Base-by-base conservation (phyloP, 352 stramenopile genomes). In the Halophytophthora polymorphica region DNA sequence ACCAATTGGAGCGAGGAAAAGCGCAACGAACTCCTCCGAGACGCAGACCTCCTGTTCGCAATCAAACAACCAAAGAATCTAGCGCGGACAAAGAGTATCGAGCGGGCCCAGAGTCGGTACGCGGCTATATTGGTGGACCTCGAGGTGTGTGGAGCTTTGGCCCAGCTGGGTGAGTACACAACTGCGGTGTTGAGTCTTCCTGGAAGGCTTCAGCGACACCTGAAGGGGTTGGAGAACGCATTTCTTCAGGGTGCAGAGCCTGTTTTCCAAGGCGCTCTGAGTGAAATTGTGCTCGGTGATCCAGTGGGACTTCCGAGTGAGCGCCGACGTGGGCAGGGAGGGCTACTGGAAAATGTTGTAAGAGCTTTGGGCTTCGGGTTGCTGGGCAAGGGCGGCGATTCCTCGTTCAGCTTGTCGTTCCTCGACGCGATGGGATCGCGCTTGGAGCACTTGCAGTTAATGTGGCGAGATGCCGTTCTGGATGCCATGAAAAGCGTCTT, bases 1-100 rank as follows among this genome's bases (percentile, higher is more conserved):
- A 45, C 3, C 10, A 18, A 52, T 14, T 21, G 12, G 2, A 25
- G 17, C 1, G 18, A 49, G 1, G 13, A 39, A 21, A 25, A 49
- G 1, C 46, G 41, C 19, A 48, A 51, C 0, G 33, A 11, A 0
- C 23, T 43, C 3, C n/a, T 42, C 31, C n/a, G 4, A 42, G 28
- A 60, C 18, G 43, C 40, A 11, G 2, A 19, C 11, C 17, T 56
- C 33, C 19, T 68, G 6, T 68, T 68, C 49, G 35, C 54, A 39
- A 35, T 61, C 8, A 17, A 18, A 56, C 29, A 13, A 8, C 25
- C 39, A 3, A 12, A 8, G 10, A 56, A 46, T 18, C 17, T 49
- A 7, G 12, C 18, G 14, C 14, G 25, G 36, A n/a, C n/a, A n/a
- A n/a, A n/a, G n/a, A n/a, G n/a, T n/a, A 50, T 61, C 38, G 49